These are phyloP conservation scores for Fusarium sp. DNA, from an alignment of 2,329 filamentous ascomycete species.

Conservation along the genomic window DNA sequence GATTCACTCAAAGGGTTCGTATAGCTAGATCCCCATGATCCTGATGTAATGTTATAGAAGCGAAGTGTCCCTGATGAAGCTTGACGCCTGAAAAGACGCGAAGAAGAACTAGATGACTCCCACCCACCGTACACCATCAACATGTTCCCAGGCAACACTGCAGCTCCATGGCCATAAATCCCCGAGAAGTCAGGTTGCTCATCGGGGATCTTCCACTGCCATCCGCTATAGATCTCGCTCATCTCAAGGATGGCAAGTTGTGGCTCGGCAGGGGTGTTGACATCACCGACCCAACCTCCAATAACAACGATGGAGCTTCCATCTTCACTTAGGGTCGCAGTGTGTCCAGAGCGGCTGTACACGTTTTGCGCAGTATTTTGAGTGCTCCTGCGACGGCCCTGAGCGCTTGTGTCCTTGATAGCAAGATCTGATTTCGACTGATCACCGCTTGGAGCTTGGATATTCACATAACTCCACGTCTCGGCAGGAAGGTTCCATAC, in stretches of 20 bases:
- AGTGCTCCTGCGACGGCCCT: constrained; percentile 22
- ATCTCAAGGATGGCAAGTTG: constrained; percentile 84
- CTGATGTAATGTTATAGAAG: constrained; percentile 70
- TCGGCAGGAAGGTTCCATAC: constrained; percentile 89
- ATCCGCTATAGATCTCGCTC: constrained; percentile 79
- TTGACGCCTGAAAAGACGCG: constrained; percentile 54
- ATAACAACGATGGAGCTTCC: constrained; percentile 82
- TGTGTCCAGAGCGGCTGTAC: constrained; percentile 90
- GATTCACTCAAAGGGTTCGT: constrained; percentile 56
- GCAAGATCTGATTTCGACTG: constrained; percentile 67
- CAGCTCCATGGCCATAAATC: constrained; percentile 74
- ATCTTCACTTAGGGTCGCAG: constrained; percentile 82
- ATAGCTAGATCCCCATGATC: constrained; percentile 65
- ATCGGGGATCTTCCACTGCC: constrained; percentile 76
- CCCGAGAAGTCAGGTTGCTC: constrained; percentile 61
- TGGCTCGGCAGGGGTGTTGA: constrained; percentile 79
- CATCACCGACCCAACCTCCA: constrained; percentile 93
- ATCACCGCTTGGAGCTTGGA: constrained; percentile 60
- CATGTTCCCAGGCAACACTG: constrained; percentile 73
- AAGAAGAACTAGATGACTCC: constrained; percentile 60
- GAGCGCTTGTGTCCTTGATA: constrained; percentile 51
- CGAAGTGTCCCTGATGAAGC: constrained; percentile 47
- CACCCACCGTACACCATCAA: constrained; percentile 77
- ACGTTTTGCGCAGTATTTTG: constrained; percentile 59
- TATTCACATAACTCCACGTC: constrained; percentile 83